Conservation (phyloP, 2,329 filamentous ascomycete genomes). For the Dactylellina parvicollis region DNA sequence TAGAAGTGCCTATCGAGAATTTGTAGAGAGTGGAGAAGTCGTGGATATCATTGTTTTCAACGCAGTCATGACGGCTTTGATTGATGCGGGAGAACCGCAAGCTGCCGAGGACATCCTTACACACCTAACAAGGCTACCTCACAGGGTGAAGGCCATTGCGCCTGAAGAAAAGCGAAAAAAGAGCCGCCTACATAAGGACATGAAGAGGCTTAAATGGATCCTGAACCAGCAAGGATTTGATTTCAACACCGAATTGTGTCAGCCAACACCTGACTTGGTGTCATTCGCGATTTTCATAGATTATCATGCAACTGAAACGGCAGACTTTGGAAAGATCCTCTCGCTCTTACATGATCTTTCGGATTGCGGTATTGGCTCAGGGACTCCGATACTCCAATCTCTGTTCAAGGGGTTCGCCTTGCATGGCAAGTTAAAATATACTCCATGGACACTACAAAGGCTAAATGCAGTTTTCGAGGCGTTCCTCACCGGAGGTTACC, state of each 20-base stretch:
- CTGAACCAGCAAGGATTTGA: conserved; percentile 54
- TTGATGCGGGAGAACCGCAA: conserved; percentile 77
- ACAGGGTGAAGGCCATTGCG: conserved; percentile 4
- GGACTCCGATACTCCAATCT: conserved; percentile 80
- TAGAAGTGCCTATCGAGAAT: conserved; percentile 78
- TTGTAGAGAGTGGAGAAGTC: conserved; percentile 85
- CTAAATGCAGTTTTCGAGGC: conserved; percentile 75
- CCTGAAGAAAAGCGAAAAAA: not conserved
- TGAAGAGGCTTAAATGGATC: conserved; percentile 56
- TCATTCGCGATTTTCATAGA: conserved; percentile 74
- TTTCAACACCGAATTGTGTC: conserved; percentile 42
- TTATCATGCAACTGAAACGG: conserved; percentile 73
- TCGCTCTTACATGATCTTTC: conserved; percentile 84
- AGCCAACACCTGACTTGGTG: conserved; percentile 42
- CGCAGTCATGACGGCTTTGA: conserved; percentile 80
- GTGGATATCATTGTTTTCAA: conserved; percentile 89
- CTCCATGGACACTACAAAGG: conserved; percentile 76
- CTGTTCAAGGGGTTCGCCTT: conserved; percentile 82
- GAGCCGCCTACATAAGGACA: conserved; percentile 37
- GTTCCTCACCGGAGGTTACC: conserved; percentile 65
- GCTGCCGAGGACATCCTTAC: conserved; percentile 83
- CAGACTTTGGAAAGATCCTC: conserved; percentile 76
- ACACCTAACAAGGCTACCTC: conserved; percentile 74
- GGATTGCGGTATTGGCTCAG: conserved; percentile 72
- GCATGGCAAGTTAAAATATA: conserved; percentile 73